Evolutionary conservation across 805 yeast species (phyloP).

Genomic region (Blastobotrys parvus): DNA sequence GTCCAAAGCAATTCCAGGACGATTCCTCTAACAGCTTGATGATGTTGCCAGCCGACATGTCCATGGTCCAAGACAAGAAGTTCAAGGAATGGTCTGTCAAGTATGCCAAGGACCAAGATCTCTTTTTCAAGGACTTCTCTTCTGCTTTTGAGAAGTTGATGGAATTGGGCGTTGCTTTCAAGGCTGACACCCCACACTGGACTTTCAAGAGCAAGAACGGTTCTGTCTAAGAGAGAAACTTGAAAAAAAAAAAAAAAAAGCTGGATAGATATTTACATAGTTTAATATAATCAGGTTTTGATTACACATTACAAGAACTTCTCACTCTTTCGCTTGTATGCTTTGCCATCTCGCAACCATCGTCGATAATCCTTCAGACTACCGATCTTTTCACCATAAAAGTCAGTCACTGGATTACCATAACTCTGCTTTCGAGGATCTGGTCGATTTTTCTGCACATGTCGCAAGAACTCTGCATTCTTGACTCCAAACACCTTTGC

Average conservation of each 20-base stretch:
- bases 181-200: conserved; percentile 29
- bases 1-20: conserved; percentile 54
- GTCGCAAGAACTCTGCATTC: conserved; percentile 67
- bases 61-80: conserved; percentile 48
- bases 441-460: conserved; percentile 70
- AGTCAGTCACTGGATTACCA: conserved; percentile 96
- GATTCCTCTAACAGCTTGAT: conserved; percentile 48
- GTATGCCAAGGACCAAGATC: conserved; percentile 52
- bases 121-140: conserved; percentile 54
- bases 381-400: conserved; percentile 92
- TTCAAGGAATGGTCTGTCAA: conserved; percentile 48
- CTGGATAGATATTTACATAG: neutral
- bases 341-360: conserved; percentile 93
- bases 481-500: conserved; percentile 33
- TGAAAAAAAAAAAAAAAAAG: neutral
- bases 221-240: neutral
- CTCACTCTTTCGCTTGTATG: conserved; percentile 45
- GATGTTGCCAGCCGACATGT: conserved; percentile 76
- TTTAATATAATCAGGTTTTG: neutral
- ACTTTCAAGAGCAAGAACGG: conserved; percentile 16
- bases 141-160: conserved; percentile 54
- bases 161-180: conserved; percentile 62
- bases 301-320: conserved; percentile 20
- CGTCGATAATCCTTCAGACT: conserved; percentile 80
- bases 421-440: conserved; percentile 88